These are phyloP conservation scores for Aegilops tauschii DNA, from an alignment of 176 grass and related monocot genomes.

Conservation along the genomic window DNA sequence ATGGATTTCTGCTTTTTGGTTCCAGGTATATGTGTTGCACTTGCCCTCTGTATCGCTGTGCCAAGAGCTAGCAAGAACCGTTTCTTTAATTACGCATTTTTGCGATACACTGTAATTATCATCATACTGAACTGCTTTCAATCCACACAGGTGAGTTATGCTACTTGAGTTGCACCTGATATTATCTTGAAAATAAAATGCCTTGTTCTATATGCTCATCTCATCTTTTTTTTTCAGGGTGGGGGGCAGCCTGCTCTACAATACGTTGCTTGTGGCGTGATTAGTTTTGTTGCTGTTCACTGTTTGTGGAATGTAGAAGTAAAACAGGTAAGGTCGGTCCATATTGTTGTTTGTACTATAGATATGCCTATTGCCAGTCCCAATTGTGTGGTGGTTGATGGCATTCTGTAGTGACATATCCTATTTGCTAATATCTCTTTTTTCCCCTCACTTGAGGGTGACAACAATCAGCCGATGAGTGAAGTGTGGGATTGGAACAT, in stretches of 20 bases:
- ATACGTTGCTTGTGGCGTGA: conserved; percentile 68
- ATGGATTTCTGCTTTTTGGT: neutral
- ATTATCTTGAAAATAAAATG: neutral
- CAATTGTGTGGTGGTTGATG: neutral
- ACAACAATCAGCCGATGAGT: neutral
- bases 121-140: conserved; percentile 95
- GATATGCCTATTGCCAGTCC: neutral
- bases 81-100: conserved; percentile 77
- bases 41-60: conserved; percentile 78
- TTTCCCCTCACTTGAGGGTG: neutral
- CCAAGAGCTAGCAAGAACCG: conserved; percentile 61
- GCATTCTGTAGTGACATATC: neutral
- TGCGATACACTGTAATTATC: conserved; percentile 71
- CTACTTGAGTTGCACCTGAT: neutral
- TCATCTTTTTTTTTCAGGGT: neutral
- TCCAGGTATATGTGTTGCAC: conserved; percentile 85
- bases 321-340: conserved; percentile 47
- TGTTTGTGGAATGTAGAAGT: conserved; percentile 79
- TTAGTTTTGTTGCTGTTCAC: conserved; percentile 68
- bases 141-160: conserved; percentile 64
- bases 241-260: conserved; percentile 59
- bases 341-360: neutral
- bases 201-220: neutral
- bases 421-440: neutral
- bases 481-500: neutral